These are phyloP conservation scores for Thelephora ganbajun DNA, from an alignment of 768 basidiomycete genomes.

Conservation along the genomic window DNA sequence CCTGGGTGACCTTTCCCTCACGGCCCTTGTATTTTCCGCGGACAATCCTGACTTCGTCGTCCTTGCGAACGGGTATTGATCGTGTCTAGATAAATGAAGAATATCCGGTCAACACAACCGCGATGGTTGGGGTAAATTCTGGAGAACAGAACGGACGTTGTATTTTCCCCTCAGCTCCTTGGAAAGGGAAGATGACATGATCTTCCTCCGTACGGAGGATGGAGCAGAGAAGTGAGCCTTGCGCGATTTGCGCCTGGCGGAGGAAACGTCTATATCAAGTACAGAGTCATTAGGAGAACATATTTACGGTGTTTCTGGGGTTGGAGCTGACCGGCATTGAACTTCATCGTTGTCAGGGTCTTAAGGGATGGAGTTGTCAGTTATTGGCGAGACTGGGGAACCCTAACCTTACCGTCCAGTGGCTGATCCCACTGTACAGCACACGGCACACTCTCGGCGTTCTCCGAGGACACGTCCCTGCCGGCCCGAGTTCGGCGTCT, in stretches of 20 bases:
- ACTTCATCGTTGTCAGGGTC: conserved; percentile 53
- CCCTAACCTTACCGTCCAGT: too few species aligned
- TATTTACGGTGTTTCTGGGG: too few species aligned
- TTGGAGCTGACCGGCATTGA: conserved; percentile 54
- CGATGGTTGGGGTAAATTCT: not conserved
- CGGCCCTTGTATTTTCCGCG: conserved; percentile 97
- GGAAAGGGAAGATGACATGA: conserved; percentile 92
- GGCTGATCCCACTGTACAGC: too few species aligned
- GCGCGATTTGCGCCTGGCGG: conserved; percentile 93
- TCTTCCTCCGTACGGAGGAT: conserved; percentile 89
- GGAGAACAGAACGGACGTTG: conserved; percentile 43
- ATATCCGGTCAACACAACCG: not conserved
- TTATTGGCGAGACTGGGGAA: too few species aligned
- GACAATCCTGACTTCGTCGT: conserved; percentile 95
- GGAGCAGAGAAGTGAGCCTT: conserved; percentile 97
- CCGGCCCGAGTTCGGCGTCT: too few species aligned
- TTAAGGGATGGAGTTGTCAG: too few species aligned
- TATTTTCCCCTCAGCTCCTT: conserved; percentile 91
- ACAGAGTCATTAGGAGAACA: conserved; percentile 2
- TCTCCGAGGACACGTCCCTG: too few species aligned
- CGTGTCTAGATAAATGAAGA: conserved; percentile 41
- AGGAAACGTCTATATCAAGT: conserved; percentile 55
- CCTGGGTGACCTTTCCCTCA: conserved; percentile 96
- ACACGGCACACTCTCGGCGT: too few species aligned
- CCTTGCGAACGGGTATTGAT: conserved; percentile 90